phyloP scores from a whole-genome alignment of 1,284 basidiomycete species.

The Boletus smithii region DNA sequence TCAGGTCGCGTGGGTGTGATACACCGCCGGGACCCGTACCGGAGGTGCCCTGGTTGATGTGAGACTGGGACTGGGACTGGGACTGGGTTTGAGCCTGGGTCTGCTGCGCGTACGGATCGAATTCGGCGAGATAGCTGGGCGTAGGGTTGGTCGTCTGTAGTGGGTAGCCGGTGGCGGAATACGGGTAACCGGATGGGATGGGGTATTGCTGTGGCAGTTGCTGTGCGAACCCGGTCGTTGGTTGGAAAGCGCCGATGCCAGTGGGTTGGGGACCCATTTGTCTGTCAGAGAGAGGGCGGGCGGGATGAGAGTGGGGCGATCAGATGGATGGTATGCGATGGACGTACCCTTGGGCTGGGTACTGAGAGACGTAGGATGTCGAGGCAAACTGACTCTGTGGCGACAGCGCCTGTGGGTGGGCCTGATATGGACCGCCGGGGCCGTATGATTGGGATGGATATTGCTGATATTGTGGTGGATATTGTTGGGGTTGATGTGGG shows the following conservation, averaged over 20 bases:
- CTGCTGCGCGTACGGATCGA: constrained; percentile 48
- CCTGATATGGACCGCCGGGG: no score
- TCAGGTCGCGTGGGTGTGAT: constrained; percentile 53
- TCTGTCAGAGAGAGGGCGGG: constrained; percentile 13
- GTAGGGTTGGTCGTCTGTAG: constrained; percentile 36
- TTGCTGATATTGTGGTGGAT: constrained; percentile 29
- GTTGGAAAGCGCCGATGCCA: constrained; percentile 28
- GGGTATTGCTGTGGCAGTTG: constrained; percentile 29
- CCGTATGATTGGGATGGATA: constrained; percentile 16
- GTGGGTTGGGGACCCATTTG: constrained; percentile 25
- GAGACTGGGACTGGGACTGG: neutral
- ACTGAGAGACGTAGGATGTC: constrained; percentile 24
- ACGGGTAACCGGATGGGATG: constrained; percentile 14
- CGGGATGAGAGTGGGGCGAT: neutral
- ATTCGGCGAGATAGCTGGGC: constrained; percentile 44
- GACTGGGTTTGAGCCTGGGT: constrained; percentile 1
- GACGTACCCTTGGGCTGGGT: constrained; percentile 19
- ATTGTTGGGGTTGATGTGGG: constrained; percentile 32
- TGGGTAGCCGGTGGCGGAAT: constrained; percentile 17
- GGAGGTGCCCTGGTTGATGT: constrained; percentile 11
- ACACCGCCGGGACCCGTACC: constrained; percentile 30
- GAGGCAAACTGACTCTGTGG: constrained; percentile 23
- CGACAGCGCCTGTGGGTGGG: constrained; percentile 17
- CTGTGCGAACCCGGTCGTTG: constrained; percentile 27
- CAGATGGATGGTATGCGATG: constrained; percentile 5